Base-by-base conservation (phyloP, 192 early-diverging fungal genomes). In the Thamnidium elegans region DNA sequence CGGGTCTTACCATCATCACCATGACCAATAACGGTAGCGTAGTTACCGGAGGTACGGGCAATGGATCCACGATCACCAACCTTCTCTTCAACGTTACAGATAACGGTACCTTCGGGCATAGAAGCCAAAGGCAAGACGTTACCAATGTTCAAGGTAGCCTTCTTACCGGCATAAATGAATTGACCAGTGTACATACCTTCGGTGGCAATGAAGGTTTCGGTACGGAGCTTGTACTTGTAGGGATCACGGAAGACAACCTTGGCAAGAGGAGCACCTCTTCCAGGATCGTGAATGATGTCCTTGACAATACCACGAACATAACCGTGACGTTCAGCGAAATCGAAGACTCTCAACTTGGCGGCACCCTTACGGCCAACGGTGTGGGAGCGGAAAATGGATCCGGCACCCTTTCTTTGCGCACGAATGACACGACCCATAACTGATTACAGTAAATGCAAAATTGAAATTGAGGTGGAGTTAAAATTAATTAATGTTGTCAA, bases 161-260 rank as follows among this genome's bases (percentile, higher is more conserved):
- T 99, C 91, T 94, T 96, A 73, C 97, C 97, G 83, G 88, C 90
- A 88, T 94, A 99, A 63, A 99, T 82, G 78, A 99, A 99, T 85
- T 98, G 96, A 54, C 97, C 97, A 53, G 97, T 97, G 91, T 96
- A 95, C 84, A 96, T 89, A 74, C 97, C 97, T 81, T 99, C 95
- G 62, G 94, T 94, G 78, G 96, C 94, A 68, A 97, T 89, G 92
- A 95, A 95, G 69, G 87, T 90, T 84, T 95, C 89, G 69, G 88
- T 91, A 69, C 82, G 79, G 60, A 87, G 86, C 87, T 92, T 92
- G 90, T 87, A 97, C 67, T 66, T 71, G 64, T 71, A 71, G 32
- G 64, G 70, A 58, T 71, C 70, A 70, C 66, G 70, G 70, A 71
- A 71, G 47, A 65, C 70, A 42, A 71, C 89, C 82, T 90, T 90